These are phyloP conservation scores for Kwoniella botswanensis DNA, from an alignment of 768 basidiomycete genomes.

Conservation along the genomic window DNA sequence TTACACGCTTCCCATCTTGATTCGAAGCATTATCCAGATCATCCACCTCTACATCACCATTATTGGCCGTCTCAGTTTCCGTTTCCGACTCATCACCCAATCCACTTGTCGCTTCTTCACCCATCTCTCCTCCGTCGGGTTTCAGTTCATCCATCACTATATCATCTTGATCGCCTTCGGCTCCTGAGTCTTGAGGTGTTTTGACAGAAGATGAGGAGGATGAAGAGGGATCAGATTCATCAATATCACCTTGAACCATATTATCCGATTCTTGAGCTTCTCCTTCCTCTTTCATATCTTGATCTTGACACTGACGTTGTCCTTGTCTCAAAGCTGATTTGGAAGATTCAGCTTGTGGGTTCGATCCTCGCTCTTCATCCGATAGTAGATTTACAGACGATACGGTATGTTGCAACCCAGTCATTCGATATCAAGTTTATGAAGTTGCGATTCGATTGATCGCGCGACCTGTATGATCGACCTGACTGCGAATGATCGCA, in stretches of 20 bases:
- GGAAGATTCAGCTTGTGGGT: neutral
- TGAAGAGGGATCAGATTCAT: constrained; percentile 4
- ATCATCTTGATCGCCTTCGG: constrained; percentile 8
- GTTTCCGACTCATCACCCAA: neutral
- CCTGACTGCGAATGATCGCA: neutral
- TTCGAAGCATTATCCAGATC: constrained; percentile 14
- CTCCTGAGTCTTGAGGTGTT: neutral
- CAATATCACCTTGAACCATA: constrained; percentile 9
- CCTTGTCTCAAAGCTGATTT: constrained; percentile 4
- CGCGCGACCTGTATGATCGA: constrained; percentile 16
- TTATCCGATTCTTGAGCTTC: neutral
- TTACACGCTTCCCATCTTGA: constrained; percentile 48
- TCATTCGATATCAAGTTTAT: constrained; percentile 18
- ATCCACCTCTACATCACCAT: constrained; percentile 26
- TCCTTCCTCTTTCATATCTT: neutral
- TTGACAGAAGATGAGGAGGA: neutral
- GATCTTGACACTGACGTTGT: neutral
- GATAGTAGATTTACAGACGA: constrained; percentile 28
- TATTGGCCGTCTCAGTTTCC: constrained; percentile 13
- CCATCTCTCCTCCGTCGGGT: constrained; percentile 18
- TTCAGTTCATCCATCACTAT: constrained; percentile 26
- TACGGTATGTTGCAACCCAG: constrained; percentile 28
- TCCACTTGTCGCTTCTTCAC: constrained; percentile 5
- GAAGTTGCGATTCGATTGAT: constrained; percentile 14
- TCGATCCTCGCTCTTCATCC: neutral